Evolutionary conservation across 768 basidiomycete genomes (phyloP), one percentile per base, ranked within the genome.

Genomic region (Boletellus emodensis): DNA sequence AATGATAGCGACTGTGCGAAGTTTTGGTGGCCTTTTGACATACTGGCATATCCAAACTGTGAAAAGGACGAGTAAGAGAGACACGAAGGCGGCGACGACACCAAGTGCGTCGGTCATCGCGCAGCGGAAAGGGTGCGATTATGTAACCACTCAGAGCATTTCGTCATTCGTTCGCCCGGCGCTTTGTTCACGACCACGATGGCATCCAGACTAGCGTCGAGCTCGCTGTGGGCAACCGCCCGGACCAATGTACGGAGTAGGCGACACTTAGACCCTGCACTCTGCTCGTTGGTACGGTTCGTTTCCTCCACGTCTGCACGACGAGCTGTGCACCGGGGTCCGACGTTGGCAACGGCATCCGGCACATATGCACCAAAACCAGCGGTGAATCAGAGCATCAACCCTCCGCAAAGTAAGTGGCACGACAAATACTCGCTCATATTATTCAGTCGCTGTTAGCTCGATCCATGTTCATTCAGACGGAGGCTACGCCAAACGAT

Each of bases 381-480:
- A 28, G 20, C 49, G 3, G 32, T 44, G 10, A 39, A 22, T 13
- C 24, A 30, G 28, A 40, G 43, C 15, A 3, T 49, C 32, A 44
- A 50, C 15, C 67, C 71, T 33, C 56, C 61, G 32, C 65, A 68
- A 38, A 71, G 78, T 80, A 51, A 60, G 74, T 22, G 4, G 47
- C 18, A 14, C 3, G 36, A 13, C 18, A 14, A 4, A 6, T 13
- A 11, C 14, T 22, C 10, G 18, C 2, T 3, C 1, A 7, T 48
- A 10, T 12, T 30, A 8, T 18, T 52, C 14, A 52, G 26, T 15
- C 15, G 14, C 3, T 49, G 18, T 17, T 24, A 91, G 89, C 72
- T 32, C 83, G 94, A 20, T 86, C 87, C 47, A 95, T 97, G 94
- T 98, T 98, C 74, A 96, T 98, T 50, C 96, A 99, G 71, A 98